These are phyloP conservation scores for Spinellus fusiger DNA, from an alignment of 192 early-diverging fungal species.

Conservation along the genomic window DNA sequence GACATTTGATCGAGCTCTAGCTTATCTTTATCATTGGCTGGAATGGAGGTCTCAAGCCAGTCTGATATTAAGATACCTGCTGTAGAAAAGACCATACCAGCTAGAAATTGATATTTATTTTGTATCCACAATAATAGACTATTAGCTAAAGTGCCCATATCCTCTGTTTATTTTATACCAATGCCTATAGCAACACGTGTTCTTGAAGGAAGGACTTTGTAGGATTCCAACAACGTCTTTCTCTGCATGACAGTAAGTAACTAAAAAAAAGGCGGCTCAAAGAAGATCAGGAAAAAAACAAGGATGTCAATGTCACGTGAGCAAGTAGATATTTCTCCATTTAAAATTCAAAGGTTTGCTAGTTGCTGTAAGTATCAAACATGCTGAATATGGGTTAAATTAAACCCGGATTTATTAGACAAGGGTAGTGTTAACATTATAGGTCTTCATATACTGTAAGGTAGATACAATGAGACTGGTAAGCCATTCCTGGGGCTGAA, in stretches of 20 bases:
- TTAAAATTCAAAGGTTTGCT: too few relatives aligned
- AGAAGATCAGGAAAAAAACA: too few relatives aligned
- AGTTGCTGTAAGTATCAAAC: too few relatives aligned
- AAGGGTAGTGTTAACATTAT: too few relatives aligned
- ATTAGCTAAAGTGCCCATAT: neutral
- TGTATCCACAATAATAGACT: neutral
- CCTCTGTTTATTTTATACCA: slow-evolving; percentile 8
- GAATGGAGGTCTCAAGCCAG: slow-evolving; percentile 24
- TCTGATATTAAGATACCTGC: slow-evolving; percentile 30
- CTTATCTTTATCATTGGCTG: slow-evolving; percentile 14
- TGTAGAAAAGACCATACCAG: slow-evolving; percentile 35
- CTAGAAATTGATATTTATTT: slow-evolving; percentile 2
- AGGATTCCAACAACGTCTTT: slow-evolving; percentile 35
- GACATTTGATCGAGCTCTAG: slow-evolving; percentile 17
- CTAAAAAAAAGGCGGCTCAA: too few relatives aligned
- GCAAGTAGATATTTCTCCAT: too few relatives aligned
- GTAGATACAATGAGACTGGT: too few relatives aligned
- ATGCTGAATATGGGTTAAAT: too few relatives aligned
- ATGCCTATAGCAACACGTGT: slow-evolving; percentile 27
- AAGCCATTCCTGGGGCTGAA: too few relatives aligned
- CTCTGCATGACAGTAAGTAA: slow-evolving; percentile 37
- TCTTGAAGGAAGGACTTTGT: slow-evolving; percentile 25
- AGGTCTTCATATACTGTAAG: too few relatives aligned
- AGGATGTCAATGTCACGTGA: too few relatives aligned
- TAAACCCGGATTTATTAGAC: too few relatives aligned